Base-by-base conservation (phyloP, 2,329 filamentous ascomycete genomes). In the Teratosphaeria nubilosa region DNA sequence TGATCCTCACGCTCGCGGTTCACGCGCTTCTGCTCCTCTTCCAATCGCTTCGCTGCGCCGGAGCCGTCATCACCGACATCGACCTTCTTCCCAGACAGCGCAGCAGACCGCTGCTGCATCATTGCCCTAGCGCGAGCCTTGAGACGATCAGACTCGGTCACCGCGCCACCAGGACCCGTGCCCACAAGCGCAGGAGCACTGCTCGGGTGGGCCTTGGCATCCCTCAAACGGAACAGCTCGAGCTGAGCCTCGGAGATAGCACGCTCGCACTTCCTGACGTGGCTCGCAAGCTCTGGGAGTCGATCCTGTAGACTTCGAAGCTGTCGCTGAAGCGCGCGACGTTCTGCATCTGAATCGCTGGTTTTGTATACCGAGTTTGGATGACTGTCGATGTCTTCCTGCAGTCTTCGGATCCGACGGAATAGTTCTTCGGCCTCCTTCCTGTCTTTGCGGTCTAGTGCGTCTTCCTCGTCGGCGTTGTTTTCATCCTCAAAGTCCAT, bases 71-170 rank as follows among this genome's bases (percentile, higher is more conserved):
- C 82, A 52, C 77, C 78, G 1, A 78, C 73, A 41, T 89, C 85
- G 53, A 85, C 79, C 51, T 86, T 77, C 73, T 87, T 90, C 58
- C 94, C 94, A 24, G 91, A 90, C 62, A 99, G 77, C 20, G 94
- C 92, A 58, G 94, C 94, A 65, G 94, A 91, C 60, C 94, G 87
- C 69, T 96, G 91, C 76, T 97, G 92, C 94, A 99, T 99, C 85
- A 96, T 95, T 45, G 92, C 92, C 76, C 91, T 95, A 32, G 94
- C 92, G 65, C 91, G 85, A 37, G 94, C 94, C 77, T 96, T 97
- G 64, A 97, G 83, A 56, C 92, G 85, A 74, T 99, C 94, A 3
- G 90, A 88, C 74, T 99, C 94, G 0, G 94, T 99, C 50, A 99
- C 84, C 51, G 84, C 77, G 56, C 94, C 94, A 51, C 92, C 92